Conservation (phyloP, 495 filamentous ascomycete species). For the Clavariopsis aquatica region DNA sequence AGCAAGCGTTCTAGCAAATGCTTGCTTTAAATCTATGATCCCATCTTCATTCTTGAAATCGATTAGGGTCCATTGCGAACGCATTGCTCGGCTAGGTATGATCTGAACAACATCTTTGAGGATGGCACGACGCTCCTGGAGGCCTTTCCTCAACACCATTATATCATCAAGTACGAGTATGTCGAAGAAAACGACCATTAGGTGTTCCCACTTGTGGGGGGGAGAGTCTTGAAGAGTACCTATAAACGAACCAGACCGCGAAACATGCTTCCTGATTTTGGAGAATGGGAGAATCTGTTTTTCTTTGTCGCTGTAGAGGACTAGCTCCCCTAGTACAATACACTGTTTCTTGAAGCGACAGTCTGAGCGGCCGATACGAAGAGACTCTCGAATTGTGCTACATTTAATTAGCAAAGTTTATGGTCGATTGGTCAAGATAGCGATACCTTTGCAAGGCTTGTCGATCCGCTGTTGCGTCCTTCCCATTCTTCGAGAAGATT, state of each 20-base stretch:
- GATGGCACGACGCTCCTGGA: conserved; percentile 60
- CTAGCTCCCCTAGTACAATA: conserved; percentile 80
- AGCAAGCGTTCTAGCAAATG: conserved; percentile 66
- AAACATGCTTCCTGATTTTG: conserved; percentile 77
- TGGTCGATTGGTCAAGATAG: neutral
- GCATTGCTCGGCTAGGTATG: conserved; percentile 59
- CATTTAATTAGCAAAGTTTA: neutral
- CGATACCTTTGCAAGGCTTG: conserved; percentile 51
- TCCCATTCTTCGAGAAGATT: conserved; percentile 89
- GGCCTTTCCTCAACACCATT: conserved; percentile 59
- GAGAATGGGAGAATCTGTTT: conserved; percentile 68
- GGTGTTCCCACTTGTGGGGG: conserved; percentile 68
- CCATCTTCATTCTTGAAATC: conserved; percentile 56
- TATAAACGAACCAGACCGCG: conserved; percentile 69
- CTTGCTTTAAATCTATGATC: conserved; percentile 55
- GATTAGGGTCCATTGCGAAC: conserved; percentile 63
- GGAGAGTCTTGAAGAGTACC: conserved; percentile 70
- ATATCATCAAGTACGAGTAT: conserved; percentile 70
- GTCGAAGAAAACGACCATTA: conserved; percentile 86
- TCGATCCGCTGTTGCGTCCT: conserved; percentile 77
- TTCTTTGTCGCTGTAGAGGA: conserved; percentile 70
- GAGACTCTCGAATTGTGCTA: conserved; percentile 53
- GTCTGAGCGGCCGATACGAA: conserved; percentile 57
- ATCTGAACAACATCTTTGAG: conserved; percentile 60
- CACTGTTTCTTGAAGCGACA: conserved; percentile 64